Evolutionary conservation across 805 yeast genomes (phyloP), one percentile per base, ranked within the genome.

Genomic region (Pichia thaimueangensis): DNA sequence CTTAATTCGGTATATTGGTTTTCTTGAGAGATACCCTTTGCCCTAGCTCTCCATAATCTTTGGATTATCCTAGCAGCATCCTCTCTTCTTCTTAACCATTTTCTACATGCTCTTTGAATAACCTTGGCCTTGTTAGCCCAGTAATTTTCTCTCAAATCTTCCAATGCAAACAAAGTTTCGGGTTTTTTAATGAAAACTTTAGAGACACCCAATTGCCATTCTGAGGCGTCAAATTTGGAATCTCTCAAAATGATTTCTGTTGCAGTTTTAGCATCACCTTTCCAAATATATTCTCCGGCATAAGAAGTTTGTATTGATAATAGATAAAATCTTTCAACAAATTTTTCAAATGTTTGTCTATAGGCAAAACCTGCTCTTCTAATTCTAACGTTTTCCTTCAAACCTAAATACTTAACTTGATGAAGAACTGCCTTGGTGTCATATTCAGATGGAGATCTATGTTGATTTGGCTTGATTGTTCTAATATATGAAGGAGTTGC

Each of bases 361-460:
- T 89, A 93, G 1, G 98, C 98, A 64, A 93, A 93, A 37, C 98
- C 98, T 0, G 98, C 97, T 70, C 98, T 83, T 71, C 98, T 80
- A 52, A 93, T 93, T 49, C 97, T 78, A 39, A 93, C 97, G 63
- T 93, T 93, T 63, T 93, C 98, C 58, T 93, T 93, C 63, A 93
- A 70, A 60, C 98, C 98, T 51, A 93, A 72, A 63, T 93, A 93
- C 58, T 93, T 93, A 52, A 93, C 82, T 68, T 93, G 98, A 63
- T 93, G 98, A 51, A 93, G 70, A 7, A 93, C 98, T 51, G 88
- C 95, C 42, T 76, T 78, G 43, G 79, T 80, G 57, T 89, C 95
- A 60, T 86, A 93, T 54, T 91, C 97, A 30, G 80, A 69, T 13
- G 98, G 94, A 7, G 91, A 82, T 57, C 86, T 85, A 49, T 87